These are phyloP conservation scores for Alternaria dauci DNA, from an alignment of 2,329 filamentous ascomycete species.

Conservation along the genomic window DNA sequence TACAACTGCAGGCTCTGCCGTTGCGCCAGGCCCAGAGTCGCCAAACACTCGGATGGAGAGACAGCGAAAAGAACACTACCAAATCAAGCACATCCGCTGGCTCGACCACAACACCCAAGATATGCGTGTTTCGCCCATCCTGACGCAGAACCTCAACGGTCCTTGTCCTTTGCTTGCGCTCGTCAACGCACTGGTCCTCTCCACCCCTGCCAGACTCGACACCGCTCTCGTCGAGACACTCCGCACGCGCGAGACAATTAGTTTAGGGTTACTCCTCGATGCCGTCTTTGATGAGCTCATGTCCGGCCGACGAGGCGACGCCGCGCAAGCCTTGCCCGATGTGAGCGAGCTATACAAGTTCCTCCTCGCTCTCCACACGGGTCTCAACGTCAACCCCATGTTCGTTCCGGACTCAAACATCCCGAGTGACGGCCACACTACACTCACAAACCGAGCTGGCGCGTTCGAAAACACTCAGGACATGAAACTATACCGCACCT, in stretches of 20 bases:
- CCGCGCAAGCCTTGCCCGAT: conserved; percentile 76
- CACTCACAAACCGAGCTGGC: conserved; percentile 61
- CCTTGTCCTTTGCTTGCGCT: conserved; percentile 92
- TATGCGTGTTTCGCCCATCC: conserved; percentile 82
- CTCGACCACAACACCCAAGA: conserved; percentile 68
- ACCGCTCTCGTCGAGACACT: conserved; percentile 82
- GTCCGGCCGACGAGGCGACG: conserved; percentile 73
- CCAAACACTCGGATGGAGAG: conserved; percentile 51
- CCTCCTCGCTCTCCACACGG: conserved; percentile 86
- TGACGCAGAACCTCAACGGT: conserved; percentile 93
- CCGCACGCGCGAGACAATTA: conserved; percentile 83
- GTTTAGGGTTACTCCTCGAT: conserved; percentile 82
- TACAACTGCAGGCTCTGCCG: conserved; percentile 25
- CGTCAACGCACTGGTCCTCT: conserved; percentile 89
- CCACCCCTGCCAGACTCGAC: conserved; percentile 71
- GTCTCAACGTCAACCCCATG: conserved; percentile 97
- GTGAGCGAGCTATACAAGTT: conserved; percentile 89
- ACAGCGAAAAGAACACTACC: conserved; percentile 79
- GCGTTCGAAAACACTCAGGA: conserved; percentile 87
- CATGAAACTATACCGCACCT: conserved; percentile 90
- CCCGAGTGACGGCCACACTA: conserved; percentile 43
- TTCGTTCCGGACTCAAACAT: conserved; percentile 69
- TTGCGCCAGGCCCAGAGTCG: conserved; percentile 46
- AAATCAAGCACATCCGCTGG: conserved; percentile 92
- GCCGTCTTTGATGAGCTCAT: conserved; percentile 94